These are phyloP conservation scores for Endothia cerciana DNA, from an alignment of 2,329 filamentous ascomycete genomes.

Conservation along the genomic window DNA sequence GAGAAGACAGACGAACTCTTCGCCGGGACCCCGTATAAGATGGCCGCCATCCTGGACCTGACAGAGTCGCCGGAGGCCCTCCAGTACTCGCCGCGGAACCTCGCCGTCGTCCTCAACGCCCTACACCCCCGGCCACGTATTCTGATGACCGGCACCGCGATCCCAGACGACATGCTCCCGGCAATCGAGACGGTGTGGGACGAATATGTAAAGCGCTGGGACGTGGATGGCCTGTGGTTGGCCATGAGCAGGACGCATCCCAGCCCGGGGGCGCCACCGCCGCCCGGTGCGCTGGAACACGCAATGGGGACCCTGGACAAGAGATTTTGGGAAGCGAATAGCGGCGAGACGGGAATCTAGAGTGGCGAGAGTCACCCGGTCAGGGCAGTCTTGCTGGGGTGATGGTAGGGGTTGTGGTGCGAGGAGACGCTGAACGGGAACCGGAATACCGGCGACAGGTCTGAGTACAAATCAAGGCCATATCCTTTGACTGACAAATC, in stretches of 20 bases:
- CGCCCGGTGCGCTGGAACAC: constrained; percentile 10
- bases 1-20: background rate
- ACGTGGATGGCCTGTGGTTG: constrained; percentile 16
- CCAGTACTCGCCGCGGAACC: constrained; percentile 16
- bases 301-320: constrained; percentile 10
- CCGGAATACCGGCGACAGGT: no score
- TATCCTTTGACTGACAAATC: no score
- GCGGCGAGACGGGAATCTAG: background rate
- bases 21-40: background rate
- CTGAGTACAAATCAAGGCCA: no score
- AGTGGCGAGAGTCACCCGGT: background rate
- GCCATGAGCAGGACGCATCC: constrained; percentile 17
- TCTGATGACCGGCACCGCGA: constrained; percentile 18
- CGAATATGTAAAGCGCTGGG: constrained; percentile 6
- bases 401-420: no score
- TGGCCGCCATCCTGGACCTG: constrained; percentile 17
- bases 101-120: constrained; percentile 21
- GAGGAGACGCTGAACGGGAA: no score
- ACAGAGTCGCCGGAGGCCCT: constrained; percentile 10
- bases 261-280: constrained; percentile 2
- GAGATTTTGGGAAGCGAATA: constrained; percentile 10
- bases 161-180: constrained; percentile 17
- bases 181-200: constrained; percentile 13
- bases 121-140: constrained; percentile 13
- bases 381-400: no score